Evolutionary conservation across 1,139 yeast species (phyloP), one percentile per base, ranked within the genome.

Genomic region (Candida sp.): DNA sequence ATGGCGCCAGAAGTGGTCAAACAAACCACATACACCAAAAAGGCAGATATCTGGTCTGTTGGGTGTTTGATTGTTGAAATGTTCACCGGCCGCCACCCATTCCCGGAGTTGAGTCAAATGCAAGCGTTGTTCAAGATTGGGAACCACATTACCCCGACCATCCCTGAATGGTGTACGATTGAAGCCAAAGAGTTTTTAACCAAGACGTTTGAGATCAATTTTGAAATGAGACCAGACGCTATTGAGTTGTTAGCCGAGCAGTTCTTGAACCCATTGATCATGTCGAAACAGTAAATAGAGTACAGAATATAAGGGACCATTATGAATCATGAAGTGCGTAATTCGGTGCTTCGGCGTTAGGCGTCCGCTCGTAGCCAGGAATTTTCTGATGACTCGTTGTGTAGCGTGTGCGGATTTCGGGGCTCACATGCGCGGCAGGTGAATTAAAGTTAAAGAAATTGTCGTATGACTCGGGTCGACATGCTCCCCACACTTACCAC

Each of bases 1-100:
- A 93, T 93, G 98, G 97, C 98, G 0, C 98, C 98, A 0, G 98
- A 93, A 66, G 97, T 93, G 11, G 97, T 92, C 11, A 90, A 90
- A 62, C 97, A 92, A 63, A 86, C 91, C 1, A 90, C 94, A 0
- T 90, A 91, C 53, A 92, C 97, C 4, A 84, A 88, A 47, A 90
- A 90, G 65, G 96, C 96, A 0, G 98, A 93, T 66, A 91, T 93
- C 31, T 93, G 98, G 98, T 90, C 97, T 0, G 89, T 93, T 4
- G 98, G 97, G 0, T 91, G 98, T 67, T 78, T 93, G 32, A 83
- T 92, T 22, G 86, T 93, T 31, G 98, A 93, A 67, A 93, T 93
- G 98, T 89, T 89, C 63, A 90, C 98, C 0, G 98, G 97, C 3
- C 85, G 86, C 54, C 98, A 93, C 67, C 98, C 98, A 32, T 93